A percentile compares a stretch with the other conserved stretches of the same genome.
phyloP scores from a whole-genome alignment of 345 rosid genomes.

The Garcia nutans region DNA sequence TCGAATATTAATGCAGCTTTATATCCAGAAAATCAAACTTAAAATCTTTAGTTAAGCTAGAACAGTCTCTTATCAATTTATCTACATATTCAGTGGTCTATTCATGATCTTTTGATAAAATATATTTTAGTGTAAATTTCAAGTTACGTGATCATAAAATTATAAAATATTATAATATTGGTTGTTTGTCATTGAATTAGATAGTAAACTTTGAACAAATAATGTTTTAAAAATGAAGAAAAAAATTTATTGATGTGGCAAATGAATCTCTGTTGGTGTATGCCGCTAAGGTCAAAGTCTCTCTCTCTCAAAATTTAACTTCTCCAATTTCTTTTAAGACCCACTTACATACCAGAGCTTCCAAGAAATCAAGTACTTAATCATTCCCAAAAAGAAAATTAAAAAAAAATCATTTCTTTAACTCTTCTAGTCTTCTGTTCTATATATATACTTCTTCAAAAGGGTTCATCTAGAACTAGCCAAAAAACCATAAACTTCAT shows the following conservation, averaged over 20 bases:
- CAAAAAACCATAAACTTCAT: conserved; percentile 1
- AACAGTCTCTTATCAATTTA: too few species aligned
- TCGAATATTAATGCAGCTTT: too few species aligned
- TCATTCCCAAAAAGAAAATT: background rate
- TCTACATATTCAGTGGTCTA: too few species aligned
- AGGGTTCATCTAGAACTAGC: background rate
- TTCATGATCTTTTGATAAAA: too few species aligned
- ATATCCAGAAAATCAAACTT: too few species aligned
- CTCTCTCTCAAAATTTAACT: conserved; percentile 13
- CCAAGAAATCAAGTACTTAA: background rate
- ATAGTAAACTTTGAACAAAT: too few species aligned
- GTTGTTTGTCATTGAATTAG: too few species aligned
- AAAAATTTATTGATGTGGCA: background rate
- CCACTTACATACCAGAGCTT: conserved; percentile 17
- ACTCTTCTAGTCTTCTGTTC: background rate
- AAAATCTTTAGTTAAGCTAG: too few species aligned
- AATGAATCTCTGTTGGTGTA: conserved; percentile 12
- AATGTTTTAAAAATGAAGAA: too few species aligned
- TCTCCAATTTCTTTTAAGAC: conserved; percentile 14
- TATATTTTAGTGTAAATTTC: too few species aligned
- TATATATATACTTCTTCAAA: conserved; percentile 10
- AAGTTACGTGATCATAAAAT: too few species aligned
- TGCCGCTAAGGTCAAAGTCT: conserved; percentile 17
- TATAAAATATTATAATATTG: too few species aligned
- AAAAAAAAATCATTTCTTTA: background rate